These are phyloP conservation scores for Solanum hybrid DNA, from an alignment of 305 asterid species.

Conservation along the genomic window DNA sequence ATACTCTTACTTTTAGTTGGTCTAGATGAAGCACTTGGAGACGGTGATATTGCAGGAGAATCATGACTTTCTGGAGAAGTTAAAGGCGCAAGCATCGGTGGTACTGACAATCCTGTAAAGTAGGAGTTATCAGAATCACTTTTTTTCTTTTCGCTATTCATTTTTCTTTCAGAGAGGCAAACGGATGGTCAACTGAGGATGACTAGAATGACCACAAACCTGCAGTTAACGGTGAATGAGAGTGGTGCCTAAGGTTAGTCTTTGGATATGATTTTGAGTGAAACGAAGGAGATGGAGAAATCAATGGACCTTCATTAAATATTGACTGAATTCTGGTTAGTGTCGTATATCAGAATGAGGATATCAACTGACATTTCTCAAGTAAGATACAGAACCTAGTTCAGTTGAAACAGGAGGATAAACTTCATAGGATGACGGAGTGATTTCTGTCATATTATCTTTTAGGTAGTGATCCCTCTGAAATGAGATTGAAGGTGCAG, in stretches of 20 bases:
- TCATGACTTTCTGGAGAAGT: slow-evolving; percentile 19
- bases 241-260: slow-evolving; percentile 18
- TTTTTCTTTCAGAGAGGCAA: background rate
- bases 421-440: slow-evolving; percentile 30
- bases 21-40: slow-evolving; percentile 31
- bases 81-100: slow-evolving; percentile 25
- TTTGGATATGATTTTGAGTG: slow-evolving; percentile 21
- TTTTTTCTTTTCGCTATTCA: background rate
- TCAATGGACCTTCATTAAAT: slow-evolving; percentile 5
- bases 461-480: slow-evolving; percentile 24
- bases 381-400: slow-evolving; percentile 29
- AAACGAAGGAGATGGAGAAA: slow-evolving; percentile 19
- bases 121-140: slow-evolving; percentile 4
- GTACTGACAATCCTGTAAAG: slow-evolving; percentile 28
- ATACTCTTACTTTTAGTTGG: slow-evolving; percentile 33
- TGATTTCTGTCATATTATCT: slow-evolving; percentile 25
- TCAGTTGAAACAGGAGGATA: slow-evolving; percentile 43
- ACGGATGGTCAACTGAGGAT: background rate
- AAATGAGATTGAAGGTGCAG: slow-evolving; percentile 18
- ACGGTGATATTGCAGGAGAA: slow-evolving; percentile 36
- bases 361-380: background rate
- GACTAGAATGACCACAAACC: slow-evolving; percentile 9
- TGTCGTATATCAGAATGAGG: background rate
- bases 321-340: background rate
- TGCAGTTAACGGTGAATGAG: slow-evolving; percentile 27